Evolutionary conservation across 768 basidiomycete species (phyloP), one percentile per base, ranked within the genome.

Genomic region (Pholiota conissans): DNA sequence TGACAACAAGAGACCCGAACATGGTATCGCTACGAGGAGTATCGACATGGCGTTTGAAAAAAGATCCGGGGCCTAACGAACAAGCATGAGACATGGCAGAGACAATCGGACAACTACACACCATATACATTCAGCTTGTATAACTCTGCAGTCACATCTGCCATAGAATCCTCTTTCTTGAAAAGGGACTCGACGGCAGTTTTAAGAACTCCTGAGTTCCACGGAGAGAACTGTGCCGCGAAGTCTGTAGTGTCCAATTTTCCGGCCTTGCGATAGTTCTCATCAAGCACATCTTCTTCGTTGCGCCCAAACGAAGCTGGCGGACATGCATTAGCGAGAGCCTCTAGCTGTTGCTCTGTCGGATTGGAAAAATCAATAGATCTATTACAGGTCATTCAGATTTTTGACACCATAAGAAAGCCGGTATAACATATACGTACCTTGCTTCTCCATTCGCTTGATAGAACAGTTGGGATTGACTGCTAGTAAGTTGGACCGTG

Each of bases 1-100:
- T 69, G 35, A 82, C 57, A 5, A 82, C 75, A 18, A 84, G 71
- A 0, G 81, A 82, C 0, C 77, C 80, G 45, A 84, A 76, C 74
- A 80, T 80, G 32, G 63, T 57, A n/a, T 69, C 66, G 9, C 65
- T 61, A 5, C 77, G 74, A 2, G 77, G 79, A 0, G 80, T 81
- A 55, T 79, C 81, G 35, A 72, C 69, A 57, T 81, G 82, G 1
- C 74, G 49, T 59, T 79, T 79, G 72, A 81, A 81, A 58, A 79
- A 81, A 1, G 71, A 71, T 10, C 69, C 78, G 42, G 68, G 59
- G 1, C 70, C 74, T 74, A n/a, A n/a, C 20, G 3, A 1, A 40
- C 20, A 18, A n/a, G n/a, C n/a, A n/a, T n/a, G 8, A 4, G 20
- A 40, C 9, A 13, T 14, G 20, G 16, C 39, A 2, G 7, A 9